These are phyloP conservation scores for Komagataella ulmi DNA, from an alignment of 805 yeast species.

Conservation along the genomic window DNA sequence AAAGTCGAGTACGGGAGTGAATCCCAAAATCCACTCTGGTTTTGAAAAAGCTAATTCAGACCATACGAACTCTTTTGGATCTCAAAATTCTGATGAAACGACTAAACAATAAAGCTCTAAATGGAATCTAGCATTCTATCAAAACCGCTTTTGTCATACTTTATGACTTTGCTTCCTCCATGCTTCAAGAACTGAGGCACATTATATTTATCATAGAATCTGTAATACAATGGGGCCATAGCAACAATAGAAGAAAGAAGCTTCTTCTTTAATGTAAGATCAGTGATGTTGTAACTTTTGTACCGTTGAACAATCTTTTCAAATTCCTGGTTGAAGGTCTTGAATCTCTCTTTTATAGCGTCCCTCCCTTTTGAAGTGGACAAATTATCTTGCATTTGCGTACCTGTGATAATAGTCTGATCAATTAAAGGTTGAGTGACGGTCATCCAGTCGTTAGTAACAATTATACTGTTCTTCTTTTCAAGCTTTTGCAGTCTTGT, in stretches of 20 bases:
- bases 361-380: constrained; percentile 59
- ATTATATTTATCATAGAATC: constrained; percentile 69
- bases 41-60: not conserved
- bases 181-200: constrained; percentile 62
- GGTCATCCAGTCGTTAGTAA: constrained; percentile 68
- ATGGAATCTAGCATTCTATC: constrained; percentile 15
- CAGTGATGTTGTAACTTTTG: constrained; percentile 52
- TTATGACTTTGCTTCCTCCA: constrained; percentile 48
- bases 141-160: constrained; percentile 36
- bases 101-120: not conserved
- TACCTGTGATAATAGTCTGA: constrained; percentile 54
- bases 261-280: constrained; percentile 46
- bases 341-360: constrained; percentile 71
- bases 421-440: constrained; percentile 71
- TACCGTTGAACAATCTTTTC: constrained; percentile 64
- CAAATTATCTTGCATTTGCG: constrained; percentile 27
- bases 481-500: constrained; percentile 55
- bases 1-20: constrained; percentile 2
- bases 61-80: not conserved
- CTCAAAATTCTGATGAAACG: not conserved
- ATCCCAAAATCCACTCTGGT: not conserved
- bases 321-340: constrained; percentile 68
- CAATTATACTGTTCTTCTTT: constrained; percentile 59
- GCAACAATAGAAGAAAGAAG: constrained; percentile 65
- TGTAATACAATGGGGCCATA: constrained; percentile 72